phyloP scores from a whole-genome alignment of 1,139 yeast species.

The Blastobotrys capitulatus region DNA sequence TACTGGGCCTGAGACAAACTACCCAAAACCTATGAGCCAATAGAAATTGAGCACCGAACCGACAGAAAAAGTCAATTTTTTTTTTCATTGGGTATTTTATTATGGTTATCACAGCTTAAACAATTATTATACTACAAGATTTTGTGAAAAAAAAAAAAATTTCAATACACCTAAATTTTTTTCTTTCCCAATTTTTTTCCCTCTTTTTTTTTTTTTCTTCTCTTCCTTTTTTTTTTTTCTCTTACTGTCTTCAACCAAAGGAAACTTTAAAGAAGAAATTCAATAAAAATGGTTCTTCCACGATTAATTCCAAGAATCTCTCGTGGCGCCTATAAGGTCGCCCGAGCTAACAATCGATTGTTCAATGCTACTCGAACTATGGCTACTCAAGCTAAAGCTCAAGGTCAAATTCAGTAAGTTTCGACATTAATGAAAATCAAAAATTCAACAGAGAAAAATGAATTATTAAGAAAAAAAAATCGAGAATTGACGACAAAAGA shows the following conservation, averaged over 20 bases:
- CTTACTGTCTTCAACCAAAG: neutral
- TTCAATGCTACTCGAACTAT: constrained; percentile 58
- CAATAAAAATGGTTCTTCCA: constrained; percentile 48
- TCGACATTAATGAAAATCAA: no score
- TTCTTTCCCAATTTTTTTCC: neutral
- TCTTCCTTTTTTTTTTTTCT: neutral
- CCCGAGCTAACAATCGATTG: constrained; percentile 66
- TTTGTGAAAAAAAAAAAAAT: neutral
- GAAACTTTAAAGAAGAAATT: constrained; percentile 3
- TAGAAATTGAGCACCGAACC: neutral
- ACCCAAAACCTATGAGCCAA: no score
- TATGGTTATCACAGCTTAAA: neutral
- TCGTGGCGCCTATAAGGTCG: constrained; percentile 86
- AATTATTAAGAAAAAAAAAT: no score
- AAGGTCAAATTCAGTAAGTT: constrained; percentile 82
- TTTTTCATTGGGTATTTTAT: neutral
- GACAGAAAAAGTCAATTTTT: no score
- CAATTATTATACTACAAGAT: neutral
- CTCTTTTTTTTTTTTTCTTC: constrained; percentile 2
- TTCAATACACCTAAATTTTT: neutral
- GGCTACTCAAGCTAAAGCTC: constrained; percentile 75
- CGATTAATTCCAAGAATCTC: constrained; percentile 88
- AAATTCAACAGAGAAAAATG: no score
- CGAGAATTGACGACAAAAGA: no score
- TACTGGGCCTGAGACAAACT: no score